phyloP scores from a whole-genome alignment of 345 rosid species.

The Salix caprea region DNA sequence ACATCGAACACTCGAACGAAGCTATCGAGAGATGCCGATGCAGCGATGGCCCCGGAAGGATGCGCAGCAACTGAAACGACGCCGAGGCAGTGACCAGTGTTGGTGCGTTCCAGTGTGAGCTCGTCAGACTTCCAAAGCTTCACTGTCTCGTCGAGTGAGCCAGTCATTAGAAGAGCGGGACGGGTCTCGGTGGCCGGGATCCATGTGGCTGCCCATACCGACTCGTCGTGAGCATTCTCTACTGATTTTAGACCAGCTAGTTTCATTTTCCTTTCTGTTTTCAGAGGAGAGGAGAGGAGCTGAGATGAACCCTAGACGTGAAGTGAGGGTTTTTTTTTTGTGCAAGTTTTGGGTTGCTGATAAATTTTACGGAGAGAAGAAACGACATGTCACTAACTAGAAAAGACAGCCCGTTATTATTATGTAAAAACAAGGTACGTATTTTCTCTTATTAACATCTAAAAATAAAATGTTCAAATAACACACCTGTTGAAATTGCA shows the following conservation, averaged over 20 bases:
- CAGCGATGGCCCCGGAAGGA: conserved; percentile 89
- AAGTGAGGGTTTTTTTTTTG: not conserved
- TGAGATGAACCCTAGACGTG: conserved; percentile 2
- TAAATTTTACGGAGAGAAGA: too few species aligned
- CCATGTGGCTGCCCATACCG: conserved; percentile 94
- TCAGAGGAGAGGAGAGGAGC: not conserved
- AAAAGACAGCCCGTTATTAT: too few species aligned
- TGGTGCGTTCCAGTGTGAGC: conserved; percentile 66
- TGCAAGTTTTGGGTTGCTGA: not conserved
- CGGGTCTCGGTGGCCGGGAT: conserved; percentile 67
- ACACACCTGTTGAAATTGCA: too few species aligned
- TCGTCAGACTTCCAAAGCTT: conserved; percentile 83
- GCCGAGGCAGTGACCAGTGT: conserved; percentile 88
- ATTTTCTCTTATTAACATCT: too few species aligned
- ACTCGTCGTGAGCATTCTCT: conserved; percentile 83
- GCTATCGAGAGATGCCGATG: conserved; percentile 94
- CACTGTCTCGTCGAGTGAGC: conserved; percentile 92
- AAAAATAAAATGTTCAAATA: too few species aligned
- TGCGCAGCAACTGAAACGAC: conserved; percentile 95
- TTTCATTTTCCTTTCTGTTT: conserved; percentile 42
- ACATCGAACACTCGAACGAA: conserved; percentile 92
- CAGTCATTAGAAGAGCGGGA: conserved; percentile 69
- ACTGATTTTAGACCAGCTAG: conserved; percentile 78
- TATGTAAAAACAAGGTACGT: too few species aligned
- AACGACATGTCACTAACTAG: too few species aligned